A percentile compares a stretch with the other conserved stretches of the same genome.
phyloP scores from a whole-genome alignment of 2,329 filamentous ascomycete genomes.

The Aspergillus flavus region DNA sequence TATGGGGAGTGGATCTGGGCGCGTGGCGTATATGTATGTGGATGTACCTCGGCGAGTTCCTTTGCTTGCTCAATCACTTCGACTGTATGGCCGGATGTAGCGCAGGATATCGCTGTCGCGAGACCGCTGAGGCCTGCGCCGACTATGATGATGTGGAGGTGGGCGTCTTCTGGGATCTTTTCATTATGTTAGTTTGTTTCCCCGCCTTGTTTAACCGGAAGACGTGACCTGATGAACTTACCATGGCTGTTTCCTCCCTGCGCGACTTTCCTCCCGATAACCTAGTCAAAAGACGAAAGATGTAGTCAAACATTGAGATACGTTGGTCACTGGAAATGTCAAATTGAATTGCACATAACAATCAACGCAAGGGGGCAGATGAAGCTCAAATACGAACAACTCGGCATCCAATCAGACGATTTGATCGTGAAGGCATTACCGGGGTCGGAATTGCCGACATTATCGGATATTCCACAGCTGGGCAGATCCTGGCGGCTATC shows the following conservation, averaged over 20 bases:
- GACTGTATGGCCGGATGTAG: slow-evolving; percentile 29
- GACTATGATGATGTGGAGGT: slow-evolving; percentile 30
- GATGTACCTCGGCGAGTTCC: slow-evolving; percentile 32
- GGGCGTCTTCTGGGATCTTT: slow-evolving; percentile 16
- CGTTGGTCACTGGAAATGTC: neutral
- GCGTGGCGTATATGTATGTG: neutral
- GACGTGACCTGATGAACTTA: neutral
- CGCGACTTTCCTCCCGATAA: neutral
- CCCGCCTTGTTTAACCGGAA: neutral
- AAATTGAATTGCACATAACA: neutral
- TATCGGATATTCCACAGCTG: neutral
- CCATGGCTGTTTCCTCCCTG: neutral
- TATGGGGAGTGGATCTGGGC: neutral
- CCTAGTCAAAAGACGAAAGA: neutral
- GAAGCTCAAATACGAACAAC: slow-evolving; percentile 2
- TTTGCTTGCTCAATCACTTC: slow-evolving; percentile 34
- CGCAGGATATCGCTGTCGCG: slow-evolving; percentile 32
- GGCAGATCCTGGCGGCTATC: neutral
- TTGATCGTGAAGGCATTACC: neutral
- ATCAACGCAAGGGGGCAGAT: neutral
- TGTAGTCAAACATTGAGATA: neutral
- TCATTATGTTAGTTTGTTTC: neutral
- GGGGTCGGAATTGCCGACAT: neutral
- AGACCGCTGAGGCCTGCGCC: slow-evolving; percentile 37
- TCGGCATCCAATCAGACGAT: neutral